A percentile compares a stretch with the other conserved stretches of the same genome.
phyloP scores from a whole-genome alignment of 495 filamentous ascomycete genomes.

The Podospora pseudopauciseta region DNA sequence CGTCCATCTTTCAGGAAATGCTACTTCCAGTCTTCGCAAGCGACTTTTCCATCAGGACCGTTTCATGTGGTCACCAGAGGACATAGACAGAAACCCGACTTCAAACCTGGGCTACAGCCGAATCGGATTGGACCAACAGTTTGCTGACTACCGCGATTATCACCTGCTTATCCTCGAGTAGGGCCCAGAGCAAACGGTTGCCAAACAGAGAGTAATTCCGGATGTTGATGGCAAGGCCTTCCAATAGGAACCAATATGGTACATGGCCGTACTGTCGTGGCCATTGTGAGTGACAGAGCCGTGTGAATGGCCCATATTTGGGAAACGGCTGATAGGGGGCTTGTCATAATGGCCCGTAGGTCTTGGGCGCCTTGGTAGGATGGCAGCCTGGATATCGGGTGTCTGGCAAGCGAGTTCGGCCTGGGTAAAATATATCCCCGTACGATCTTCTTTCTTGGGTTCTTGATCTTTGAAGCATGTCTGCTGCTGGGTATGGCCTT shows the following conservation, averaged over 20 bases:
- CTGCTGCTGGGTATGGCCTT: too few species aligned
- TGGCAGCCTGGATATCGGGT: too few species aligned
- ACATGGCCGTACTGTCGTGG: not conserved
- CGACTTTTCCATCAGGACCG: not conserved
- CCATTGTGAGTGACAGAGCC: not conserved
- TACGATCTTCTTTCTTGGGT: too few species aligned
- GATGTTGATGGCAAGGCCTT: not conserved
- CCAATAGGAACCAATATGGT: not conserved
- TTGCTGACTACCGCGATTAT: not conserved
- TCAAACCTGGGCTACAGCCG: not conserved
- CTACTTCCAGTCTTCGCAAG: not conserved
- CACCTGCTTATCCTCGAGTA: not conserved
- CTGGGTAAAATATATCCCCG: too few species aligned
- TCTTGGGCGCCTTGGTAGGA: too few species aligned
- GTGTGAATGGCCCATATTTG: not conserved
- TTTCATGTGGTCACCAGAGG: not conserved
- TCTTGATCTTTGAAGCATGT: too few species aligned
- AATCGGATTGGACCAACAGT: not conserved
- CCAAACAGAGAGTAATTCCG: not conserved
- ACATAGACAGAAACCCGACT: not conserved
- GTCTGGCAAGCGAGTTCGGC: too few species aligned
- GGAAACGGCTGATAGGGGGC: not conserved
- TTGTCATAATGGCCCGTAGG: too few species aligned
- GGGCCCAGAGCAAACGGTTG: not conserved
- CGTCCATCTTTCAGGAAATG: not conserved